phyloP scores from a whole-genome alignment of 306 rosid genomes.

The Canavalia ensiformis region DNA sequence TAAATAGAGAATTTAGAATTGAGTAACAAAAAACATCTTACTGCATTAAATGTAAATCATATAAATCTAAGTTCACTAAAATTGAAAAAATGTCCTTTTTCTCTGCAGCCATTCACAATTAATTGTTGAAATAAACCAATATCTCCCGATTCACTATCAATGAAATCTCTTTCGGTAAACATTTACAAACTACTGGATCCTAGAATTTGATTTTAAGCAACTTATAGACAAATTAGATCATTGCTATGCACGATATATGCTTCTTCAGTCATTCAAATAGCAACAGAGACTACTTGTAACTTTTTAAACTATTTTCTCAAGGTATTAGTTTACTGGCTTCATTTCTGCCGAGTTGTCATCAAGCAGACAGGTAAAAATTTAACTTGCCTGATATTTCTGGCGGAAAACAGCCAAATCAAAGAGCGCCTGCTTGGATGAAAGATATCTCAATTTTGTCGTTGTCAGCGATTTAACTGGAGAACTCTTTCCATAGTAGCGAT shows the following conservation, averaged over 20 bases:
- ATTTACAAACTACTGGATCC: constrained; percentile 2
- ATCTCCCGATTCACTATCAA: constrained; percentile 4
- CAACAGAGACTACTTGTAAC: not conserved
- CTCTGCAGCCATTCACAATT: not conserved
- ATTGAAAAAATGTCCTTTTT: constrained; percentile 8
- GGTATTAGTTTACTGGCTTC: not conserved
- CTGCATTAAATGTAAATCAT: not conserved
- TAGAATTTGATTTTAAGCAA: constrained; percentile 15
- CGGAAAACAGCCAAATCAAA: constrained; percentile 91
- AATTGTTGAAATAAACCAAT: constrained; percentile 5
- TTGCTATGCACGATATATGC: not conserved
- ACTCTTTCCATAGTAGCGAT: constrained; percentile 95
- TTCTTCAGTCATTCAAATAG: not conserved
- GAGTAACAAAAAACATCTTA: constrained; percentile 12
- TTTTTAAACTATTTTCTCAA: constrained; percentile 17
- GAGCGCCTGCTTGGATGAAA: constrained; percentile 97
- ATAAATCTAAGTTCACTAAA: not conserved
- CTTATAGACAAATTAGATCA: constrained; percentile 32
- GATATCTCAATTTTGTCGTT: constrained; percentile 82
- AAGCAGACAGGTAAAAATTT: not conserved
- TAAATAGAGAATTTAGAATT: not conserved
- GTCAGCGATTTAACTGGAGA: constrained; percentile 74
- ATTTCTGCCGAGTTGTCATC: constrained; percentile 6
- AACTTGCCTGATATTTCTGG: constrained; percentile 81
- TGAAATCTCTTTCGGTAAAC: constrained; percentile 18